Percentiles rank a stretch among this genome's conserved stretches.
phyloP scores from a whole-genome alignment of 768 basidiomycete genomes.

The Pleurotus cornucopiae region DNA sequence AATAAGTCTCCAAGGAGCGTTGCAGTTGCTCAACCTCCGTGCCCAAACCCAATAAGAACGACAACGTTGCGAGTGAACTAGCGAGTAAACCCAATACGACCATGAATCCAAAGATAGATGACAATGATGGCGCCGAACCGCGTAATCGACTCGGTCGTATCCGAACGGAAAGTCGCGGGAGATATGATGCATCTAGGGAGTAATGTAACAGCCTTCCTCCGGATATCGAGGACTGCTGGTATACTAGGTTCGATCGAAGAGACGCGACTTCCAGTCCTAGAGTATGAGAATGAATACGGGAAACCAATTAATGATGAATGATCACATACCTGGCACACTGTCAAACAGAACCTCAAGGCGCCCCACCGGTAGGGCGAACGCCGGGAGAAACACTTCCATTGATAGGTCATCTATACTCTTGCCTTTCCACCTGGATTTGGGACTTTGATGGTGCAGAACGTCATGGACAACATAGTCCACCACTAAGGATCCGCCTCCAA shows the following conservation, averaged over 20 bases:
- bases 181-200: constrained; percentile 53
- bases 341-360: constrained; percentile 61
- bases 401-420: constrained; percentile 24
- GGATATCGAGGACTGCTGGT: constrained; percentile 37
- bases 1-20: constrained; percentile 22
- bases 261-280: constrained; percentile 39
- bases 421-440: constrained; percentile 28
- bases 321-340: constrained; percentile 42
- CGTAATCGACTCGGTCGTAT: constrained; percentile 11
- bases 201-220: constrained; percentile 52
- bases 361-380: constrained; percentile 69
- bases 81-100: constrained; percentile 27
- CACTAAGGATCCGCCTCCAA: constrained; percentile 47
- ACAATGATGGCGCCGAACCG: constrained; percentile 9
- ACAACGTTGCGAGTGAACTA: constrained; percentile 14
- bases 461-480: constrained; percentile 63
- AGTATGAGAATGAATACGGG: constrained; percentile 9
- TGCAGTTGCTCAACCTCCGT: constrained; percentile 24
- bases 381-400: constrained; percentile 57
- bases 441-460: constrained; percentile 6
- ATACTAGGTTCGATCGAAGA: constrained; percentile 52
- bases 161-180: constrained; percentile 42
- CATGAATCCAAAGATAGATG: constrained; percentile 17
- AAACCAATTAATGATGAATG: not conserved
- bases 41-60: constrained; percentile 20